Conservation (phyloP, 495 filamentous ascomycete species). For the Penicillium lagena region DNA sequence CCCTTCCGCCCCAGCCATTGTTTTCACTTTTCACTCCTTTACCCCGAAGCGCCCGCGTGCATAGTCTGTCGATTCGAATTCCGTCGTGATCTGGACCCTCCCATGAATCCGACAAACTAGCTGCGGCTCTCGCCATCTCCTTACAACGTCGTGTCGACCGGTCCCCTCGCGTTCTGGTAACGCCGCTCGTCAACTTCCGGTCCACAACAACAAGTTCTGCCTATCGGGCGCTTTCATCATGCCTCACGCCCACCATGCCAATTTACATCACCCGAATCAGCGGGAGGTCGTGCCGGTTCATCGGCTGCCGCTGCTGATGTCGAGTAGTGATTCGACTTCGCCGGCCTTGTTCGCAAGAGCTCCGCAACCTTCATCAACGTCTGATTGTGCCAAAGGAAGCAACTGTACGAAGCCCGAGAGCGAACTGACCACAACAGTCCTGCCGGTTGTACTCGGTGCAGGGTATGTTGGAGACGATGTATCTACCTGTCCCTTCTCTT, state of each 20-base stretch:
- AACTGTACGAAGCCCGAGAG: conserved; percentile 41
- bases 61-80: not conserved
- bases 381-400: conserved; percentile 1
- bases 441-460: conserved; percentile 75
- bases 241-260: conserved; percentile 26
- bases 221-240: conserved; percentile 14
- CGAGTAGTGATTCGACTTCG: conserved; percentile 1
- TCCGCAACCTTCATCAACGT: conserved; percentile 10
- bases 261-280: conserved; percentile 13
- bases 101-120: conserved; percentile 8
- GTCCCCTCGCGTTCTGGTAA: conserved; percentile 2
- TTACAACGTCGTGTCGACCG: conserved; percentile 1
- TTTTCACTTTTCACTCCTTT: not conserved
- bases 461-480: conserved; percentile 54
- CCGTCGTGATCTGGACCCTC: conserved; percentile 1
- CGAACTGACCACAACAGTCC: conserved; percentile 48
- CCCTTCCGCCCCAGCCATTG: not conserved
- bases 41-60: too few species aligned
- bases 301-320: conserved; percentile 15
- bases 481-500: not conserved
- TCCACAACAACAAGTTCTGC: not conserved
- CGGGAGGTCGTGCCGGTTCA: conserved; percentile 24
- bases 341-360: conserved; percentile 26
- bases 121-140: conserved; percentile 4
- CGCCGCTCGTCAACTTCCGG: not conserved